phyloP scores from a whole-genome alignment of 176 grass and related monocot genomes.

The Ananas comosus region DNA sequence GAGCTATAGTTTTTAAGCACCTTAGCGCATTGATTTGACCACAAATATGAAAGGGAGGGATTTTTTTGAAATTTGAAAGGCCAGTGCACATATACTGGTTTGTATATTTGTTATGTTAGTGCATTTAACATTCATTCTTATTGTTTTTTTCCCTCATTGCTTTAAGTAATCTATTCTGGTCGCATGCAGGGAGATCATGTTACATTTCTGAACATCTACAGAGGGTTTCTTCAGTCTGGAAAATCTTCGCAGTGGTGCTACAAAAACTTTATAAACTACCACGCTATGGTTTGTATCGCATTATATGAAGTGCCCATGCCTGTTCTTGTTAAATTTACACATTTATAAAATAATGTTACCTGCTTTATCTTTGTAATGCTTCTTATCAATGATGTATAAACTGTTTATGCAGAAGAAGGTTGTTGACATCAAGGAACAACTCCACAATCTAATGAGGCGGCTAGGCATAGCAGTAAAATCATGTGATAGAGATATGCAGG shows the following conservation, averaged over 20 bases:
- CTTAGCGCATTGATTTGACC: too few species aligned
- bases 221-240: slow-evolving; percentile 79
- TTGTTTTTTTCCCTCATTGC: background rate
- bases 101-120: background rate
- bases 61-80: too few species aligned
- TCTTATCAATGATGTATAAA: background rate
- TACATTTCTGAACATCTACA: slow-evolving; percentile 90
- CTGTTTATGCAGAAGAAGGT: slow-evolving; percentile 63
- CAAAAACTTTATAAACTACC: slow-evolving; percentile 88
- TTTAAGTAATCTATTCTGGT: background rate
- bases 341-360: background rate
- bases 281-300: slow-evolving; percentile 64
- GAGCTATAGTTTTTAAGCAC: too few species aligned
- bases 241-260: slow-evolving; percentile 99
- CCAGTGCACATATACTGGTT: background rate
- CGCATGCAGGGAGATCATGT: slow-evolving; percentile 75
- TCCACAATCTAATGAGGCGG: slow-evolving; percentile 58
- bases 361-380: background rate
- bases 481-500: slow-evolving; percentile 85
- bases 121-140: background rate
- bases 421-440: slow-evolving; percentile 81
- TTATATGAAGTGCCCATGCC: slow-evolving; percentile 3
- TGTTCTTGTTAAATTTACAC: slow-evolving; percentile 6
- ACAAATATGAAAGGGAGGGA: too few species aligned
- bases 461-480: slow-evolving; percentile 77